Evolutionary conservation across 768 basidiomycete species (phyloP), one percentile per base, ranked within the genome.

Genomic region (Lentinula sp.): DNA sequence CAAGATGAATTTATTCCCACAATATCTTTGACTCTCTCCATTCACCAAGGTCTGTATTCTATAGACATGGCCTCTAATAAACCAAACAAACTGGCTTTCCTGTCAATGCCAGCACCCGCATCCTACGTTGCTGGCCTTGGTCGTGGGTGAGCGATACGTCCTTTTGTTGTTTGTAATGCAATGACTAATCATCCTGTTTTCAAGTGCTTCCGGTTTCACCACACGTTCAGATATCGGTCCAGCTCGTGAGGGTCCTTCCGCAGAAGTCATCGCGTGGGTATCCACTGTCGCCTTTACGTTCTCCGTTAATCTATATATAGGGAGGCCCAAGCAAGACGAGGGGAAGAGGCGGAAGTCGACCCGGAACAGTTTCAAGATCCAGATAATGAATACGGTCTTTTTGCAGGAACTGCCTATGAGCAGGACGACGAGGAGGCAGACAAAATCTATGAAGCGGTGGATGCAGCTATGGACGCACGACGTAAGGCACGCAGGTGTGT

Each of bases 181-280:
- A n/a, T 6, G 16, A 43, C 23, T 20, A 48, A 20, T n/a, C 7
- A 20, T 20, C 46, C 46, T 61, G 59, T 69, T 61, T 23, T 64
- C 28, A 28, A 95, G 93, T 76, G 95, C 95, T 54, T 96, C 95
- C 50, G 95, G 95, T 61, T 98, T 98, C 76, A 98, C 96, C 0
- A 98, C 96, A 6, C 90, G 95, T 52, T 96, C 94, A 45, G 97
- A 98, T 86, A 98, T 99, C 62, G 97, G 97, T 70, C 97, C 97
- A 39, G 97, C 97, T 7, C 80, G 97, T 72, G 95, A 97, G 69
- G 94, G 93, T 0, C 94, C 95, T 0, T 92, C 91, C 16, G 95
- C 93, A 36, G 94, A 95, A 74, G 86, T 87, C 0, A 80, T 96
- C 54, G 95, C 93, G 88, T 93, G 66, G 53, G 90, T 83, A 15